phyloP scores from a whole-genome alignment of 2,329 filamentous ascomycete genomes.

The Sordariomycetes sp. region DNA sequence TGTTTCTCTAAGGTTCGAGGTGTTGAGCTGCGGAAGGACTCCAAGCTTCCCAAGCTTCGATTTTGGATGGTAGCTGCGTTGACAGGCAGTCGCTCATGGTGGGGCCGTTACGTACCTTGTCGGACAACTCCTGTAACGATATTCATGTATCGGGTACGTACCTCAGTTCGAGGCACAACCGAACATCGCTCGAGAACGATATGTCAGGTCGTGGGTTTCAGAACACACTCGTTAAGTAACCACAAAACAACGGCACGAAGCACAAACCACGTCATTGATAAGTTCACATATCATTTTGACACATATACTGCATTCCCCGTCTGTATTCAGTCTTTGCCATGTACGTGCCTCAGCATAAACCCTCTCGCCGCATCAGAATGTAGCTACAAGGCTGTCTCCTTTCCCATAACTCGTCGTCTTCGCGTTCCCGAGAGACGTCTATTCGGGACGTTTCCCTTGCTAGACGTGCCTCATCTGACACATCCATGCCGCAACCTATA shows the following conservation, averaged over 20 bases:
- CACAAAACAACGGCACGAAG: neutral
- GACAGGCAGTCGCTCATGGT: neutral
- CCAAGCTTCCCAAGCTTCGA: neutral
- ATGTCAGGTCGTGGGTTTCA: no score
- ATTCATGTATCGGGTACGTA: neutral
- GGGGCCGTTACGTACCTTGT: neutral
- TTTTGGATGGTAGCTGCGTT: neutral
- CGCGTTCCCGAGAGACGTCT: neutral
- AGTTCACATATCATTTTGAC: neutral
- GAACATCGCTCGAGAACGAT: neutral
- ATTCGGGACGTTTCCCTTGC: neutral
- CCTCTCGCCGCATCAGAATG: neutral
- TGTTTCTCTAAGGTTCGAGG: neutral
- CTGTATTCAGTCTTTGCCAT: neutral
- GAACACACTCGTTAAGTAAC: neutral
- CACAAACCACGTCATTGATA: neutral
- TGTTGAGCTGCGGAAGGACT: neutral
- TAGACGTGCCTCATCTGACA: neutral
- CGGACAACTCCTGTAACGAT: neutral
- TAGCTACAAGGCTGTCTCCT: neutral
- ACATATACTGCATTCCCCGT: neutral
- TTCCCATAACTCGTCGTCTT: neutral
- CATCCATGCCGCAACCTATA: neutral
- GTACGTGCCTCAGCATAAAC: neutral
- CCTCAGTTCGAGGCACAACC: neutral